Percentiles rank a stretch among this genome's conserved stretches.
Conservation (phyloP, 2,329 filamentous ascomycete species). For the Macrophomina tecta region DNA sequence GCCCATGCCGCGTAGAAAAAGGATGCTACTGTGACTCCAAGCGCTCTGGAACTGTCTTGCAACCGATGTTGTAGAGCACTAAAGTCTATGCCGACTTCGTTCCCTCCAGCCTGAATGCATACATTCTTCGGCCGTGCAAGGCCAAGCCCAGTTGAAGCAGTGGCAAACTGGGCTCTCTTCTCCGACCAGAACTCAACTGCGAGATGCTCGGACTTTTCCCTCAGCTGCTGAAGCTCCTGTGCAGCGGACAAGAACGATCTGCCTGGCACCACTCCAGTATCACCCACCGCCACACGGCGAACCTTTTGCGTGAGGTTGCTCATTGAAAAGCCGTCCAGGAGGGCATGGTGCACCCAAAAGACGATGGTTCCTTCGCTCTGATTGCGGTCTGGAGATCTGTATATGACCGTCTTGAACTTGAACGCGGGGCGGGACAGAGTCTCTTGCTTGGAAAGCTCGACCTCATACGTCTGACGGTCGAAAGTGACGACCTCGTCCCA, state of each 20-base stretch:
- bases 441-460: too few species aligned
- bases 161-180: too few species aligned
- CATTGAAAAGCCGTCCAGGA: constrained; percentile 3
- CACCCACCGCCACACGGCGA: background rate
- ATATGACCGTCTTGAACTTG: too few species aligned
- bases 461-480: too few species aligned
- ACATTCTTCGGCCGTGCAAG: too few species aligned
- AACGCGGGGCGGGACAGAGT: too few species aligned
- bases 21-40: constrained; percentile 29
- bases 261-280: background rate
- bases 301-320: background rate
- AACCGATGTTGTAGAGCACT: background rate
- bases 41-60: background rate
- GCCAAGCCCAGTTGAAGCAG: too few species aligned
- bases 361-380: constrained; percentile 5
- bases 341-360: background rate
- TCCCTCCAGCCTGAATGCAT: too few species aligned
- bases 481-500: too few species aligned
- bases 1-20: constrained; percentile 48
- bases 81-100: constrained; percentile 1
- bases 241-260: background rate
- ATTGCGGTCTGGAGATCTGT: background rate
- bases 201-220: too few species aligned
- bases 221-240: too few species aligned
- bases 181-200: too few species aligned